Base-by-base conservation (phyloP, 352 stramenopile species). In the Pythium periplocum region DNA sequence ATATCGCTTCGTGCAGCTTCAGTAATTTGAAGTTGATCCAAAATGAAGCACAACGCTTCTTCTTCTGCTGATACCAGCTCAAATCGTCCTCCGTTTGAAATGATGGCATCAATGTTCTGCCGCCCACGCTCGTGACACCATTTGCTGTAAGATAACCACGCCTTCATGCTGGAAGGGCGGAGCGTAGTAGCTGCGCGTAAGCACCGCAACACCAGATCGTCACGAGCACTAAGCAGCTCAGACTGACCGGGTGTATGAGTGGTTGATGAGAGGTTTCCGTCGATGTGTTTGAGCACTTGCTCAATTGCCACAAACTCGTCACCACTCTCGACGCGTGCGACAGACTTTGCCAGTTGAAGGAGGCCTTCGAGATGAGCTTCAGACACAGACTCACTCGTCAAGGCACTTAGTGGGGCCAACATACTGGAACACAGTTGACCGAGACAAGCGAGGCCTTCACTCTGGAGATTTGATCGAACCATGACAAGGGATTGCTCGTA, bases 111-210 rank as follows among this genome's bases (percentile, higher is more conserved):
- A 4, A 88, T 58, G 44, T 68, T 62, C 5, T 53, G 53, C 36
- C 71, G 78, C 9, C 71, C 75, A 37, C 68, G 71, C 37, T 75
- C 59, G 41, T 93, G 88, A 35, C 72, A 87, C 83, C 83, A 93
- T 50, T 89, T 65, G 55, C 78, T 77, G 45, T 87, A 93, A 31
- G 64, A 51, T 42, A 82, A 52, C 79, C 79, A 93, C 1, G 69
- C 73, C 36, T 73, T 70, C 4, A 65, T 43, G 45, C 72, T 82
- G 33, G 57, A 60, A 34, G 72, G 66, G 1, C 54, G 53, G 17
- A 86, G 44, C 8, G 59, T 40, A 4, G 71, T 73, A 3, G 77
- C 79, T 26, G 53, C 55, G 17, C 55, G 26, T 10, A 71, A 43
- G 50, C 51, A 71, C 26, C 45, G 36, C 42, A 33, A 68, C 35